phyloP scores from a whole-genome alignment of 1,139 yeast species.

The Candida glucosophila region DNA sequence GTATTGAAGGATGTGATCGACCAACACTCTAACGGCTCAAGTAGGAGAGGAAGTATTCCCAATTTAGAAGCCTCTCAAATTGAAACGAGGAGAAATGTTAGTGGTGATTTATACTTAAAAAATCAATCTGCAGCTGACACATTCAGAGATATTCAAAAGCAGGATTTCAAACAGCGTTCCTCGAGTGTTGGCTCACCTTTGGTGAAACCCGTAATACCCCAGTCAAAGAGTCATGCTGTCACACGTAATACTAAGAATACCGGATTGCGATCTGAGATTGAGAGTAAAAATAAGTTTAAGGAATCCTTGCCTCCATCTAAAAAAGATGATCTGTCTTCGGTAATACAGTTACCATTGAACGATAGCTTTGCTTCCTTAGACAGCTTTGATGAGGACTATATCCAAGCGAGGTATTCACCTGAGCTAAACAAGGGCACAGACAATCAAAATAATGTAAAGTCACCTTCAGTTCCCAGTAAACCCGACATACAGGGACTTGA shows the following conservation, averaged over 20 bases:
- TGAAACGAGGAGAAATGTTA: conserved; percentile 45
- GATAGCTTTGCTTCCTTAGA: conserved; percentile 75
- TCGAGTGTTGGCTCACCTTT: no score
- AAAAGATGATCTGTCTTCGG: no score
- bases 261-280: no score
- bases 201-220: no score
- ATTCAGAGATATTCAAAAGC: conserved; percentile 39
- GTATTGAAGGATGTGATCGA: conserved; percentile 30
- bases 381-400: conserved; percentile 56
- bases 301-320: no score
- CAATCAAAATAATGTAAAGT: no score
- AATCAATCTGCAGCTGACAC: conserved; percentile 44
- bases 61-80: conserved; percentile 37
- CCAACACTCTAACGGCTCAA: conserved; percentile 15
- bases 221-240: no score
- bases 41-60: conserved; percentile 29
- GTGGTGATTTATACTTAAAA: conserved; percentile 45
- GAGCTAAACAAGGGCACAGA: conserved; percentile 7
- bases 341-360: conserved; percentile 50
- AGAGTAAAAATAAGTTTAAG: no score
- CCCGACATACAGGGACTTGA: no score
- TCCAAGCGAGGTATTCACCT: conserved; percentile 28
- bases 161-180: conserved; percentile 36
- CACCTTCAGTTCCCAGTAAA: no score
- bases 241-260: not conserved